phyloP scores from a whole-genome alignment of 306 rosid species.

The Begonia fuchsioides region DNA sequence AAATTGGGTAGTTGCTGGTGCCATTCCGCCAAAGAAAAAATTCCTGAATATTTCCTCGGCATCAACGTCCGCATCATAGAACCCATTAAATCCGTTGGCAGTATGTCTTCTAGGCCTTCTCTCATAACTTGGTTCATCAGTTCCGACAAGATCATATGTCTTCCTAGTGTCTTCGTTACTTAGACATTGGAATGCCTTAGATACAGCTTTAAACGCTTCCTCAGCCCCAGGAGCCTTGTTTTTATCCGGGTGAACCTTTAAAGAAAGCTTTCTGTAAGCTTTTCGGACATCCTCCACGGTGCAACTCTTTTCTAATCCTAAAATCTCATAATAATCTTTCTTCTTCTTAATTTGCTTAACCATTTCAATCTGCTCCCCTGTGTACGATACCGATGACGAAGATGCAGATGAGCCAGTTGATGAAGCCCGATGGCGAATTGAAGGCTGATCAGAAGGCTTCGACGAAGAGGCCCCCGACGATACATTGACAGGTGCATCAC shows the following conservation, averaged over 20 bases:
- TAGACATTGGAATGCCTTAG: conserved; percentile 90
- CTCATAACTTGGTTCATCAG: conserved; percentile 58
- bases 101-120: conserved; percentile 29
- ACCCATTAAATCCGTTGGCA: conserved; percentile 41
- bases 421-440: conserved; percentile 45
- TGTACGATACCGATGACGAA: conserved; percentile 19
- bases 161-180: conserved; percentile 50
- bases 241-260: conserved; percentile 96
- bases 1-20: conserved; percentile 47
- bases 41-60: conserved; percentile 87
- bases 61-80: conserved; percentile 63
- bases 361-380: conserved; percentile 56
- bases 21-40: conserved; percentile 92
- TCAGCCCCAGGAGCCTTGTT: conserved; percentile 85
- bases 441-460: conserved; percentile 30
- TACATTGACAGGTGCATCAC: conserved; percentile 14
- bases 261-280: conserved; percentile 66
- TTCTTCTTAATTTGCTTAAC: conserved; percentile 64
- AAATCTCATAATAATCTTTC: conserved; percentile 72
- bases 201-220: conserved; percentile 80
- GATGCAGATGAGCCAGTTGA: conserved; percentile 13
- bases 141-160: conserved; percentile 61
- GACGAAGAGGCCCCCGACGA: conserved; percentile 19
- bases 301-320: conserved; percentile 79
- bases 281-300: conserved; percentile 71